Percentiles rank a stretch among this genome's conserved stretches.
Conservation (phyloP, 1,284 basidiomycete species). For the Paramarasmius palmivorus region DNA sequence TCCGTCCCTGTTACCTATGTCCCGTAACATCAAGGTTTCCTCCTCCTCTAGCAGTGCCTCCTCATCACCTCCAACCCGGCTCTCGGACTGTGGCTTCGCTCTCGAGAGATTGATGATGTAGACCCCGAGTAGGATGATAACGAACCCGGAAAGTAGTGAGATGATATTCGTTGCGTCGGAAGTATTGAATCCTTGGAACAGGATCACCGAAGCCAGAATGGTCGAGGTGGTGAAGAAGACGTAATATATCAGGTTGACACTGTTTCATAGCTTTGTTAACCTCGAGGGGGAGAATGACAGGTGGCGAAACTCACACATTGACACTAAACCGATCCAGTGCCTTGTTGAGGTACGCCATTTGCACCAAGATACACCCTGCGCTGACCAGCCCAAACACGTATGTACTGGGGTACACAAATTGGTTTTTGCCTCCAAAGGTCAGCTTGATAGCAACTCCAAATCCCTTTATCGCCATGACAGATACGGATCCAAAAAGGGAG, state of each 20-base stretch:
- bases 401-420: constrained; percentile 92
- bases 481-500: constrained; percentile 80
- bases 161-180: constrained; percentile 79
- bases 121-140: constrained; percentile 90
- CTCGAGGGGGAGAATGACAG: background rate
- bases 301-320: constrained; percentile 80
- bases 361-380: constrained; percentile 85
- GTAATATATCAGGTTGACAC: constrained; percentile 98
- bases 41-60: too few relatives aligned
- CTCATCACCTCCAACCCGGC: too few relatives aligned
- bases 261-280: constrained; percentile 31
- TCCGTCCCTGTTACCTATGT: too few relatives aligned
- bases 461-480: constrained; percentile 86
- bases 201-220: constrained; percentile 90
- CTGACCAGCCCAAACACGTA: constrained; percentile 92
- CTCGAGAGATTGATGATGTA: constrained; percentile 88
- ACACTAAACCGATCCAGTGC: constrained; percentile 97
- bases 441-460: constrained; percentile 91
- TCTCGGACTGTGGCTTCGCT: constrained; percentile 22
- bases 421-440: constrained; percentile 92
- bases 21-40: too few relatives aligned
- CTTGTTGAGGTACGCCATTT: constrained; percentile 99
- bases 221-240: constrained; percentile 98
- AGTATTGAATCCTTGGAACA: constrained; percentile 98
- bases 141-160: constrained; percentile 85